These are phyloP conservation scores for Euphrasia confusa DNA, from an alignment of 257 asterid genomes.

Conservation along the genomic window DNA sequence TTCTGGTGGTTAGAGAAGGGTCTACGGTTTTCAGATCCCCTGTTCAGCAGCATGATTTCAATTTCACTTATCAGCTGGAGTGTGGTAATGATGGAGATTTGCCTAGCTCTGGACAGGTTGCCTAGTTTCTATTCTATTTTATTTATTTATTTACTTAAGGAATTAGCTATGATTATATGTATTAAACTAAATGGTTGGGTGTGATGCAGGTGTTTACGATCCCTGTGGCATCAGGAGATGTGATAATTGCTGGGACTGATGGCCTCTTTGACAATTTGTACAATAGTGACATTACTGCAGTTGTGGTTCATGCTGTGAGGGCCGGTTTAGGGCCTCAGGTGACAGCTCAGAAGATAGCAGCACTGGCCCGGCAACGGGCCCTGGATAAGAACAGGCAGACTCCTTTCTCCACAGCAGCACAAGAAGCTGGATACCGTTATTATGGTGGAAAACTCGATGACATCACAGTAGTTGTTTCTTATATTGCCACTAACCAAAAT, in stretches of 20 bases:
- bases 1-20: constrained; percentile 91
- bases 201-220: constrained; percentile 72
- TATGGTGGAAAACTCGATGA: constrained; percentile 97
- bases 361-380: constrained; percentile 91
- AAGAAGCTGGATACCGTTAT: constrained; percentile 91
- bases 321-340: constrained; percentile 91
- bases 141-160: background rate
- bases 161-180: background rate
- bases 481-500: constrained; percentile 48
- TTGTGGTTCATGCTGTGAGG: constrained; percentile 84
- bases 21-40: constrained; percentile 84
- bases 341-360: constrained; percentile 90
- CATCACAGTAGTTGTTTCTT: constrained; percentile 86
- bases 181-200: constrained; percentile 5
- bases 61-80: constrained; percentile 88
- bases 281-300: constrained; percentile 70
- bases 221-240: constrained; percentile 91
- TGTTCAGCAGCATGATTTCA: constrained; percentile 96
- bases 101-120: constrained; percentile 95
- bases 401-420: constrained; percentile 98
- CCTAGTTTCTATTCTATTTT: constrained; percentile 19
- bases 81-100: constrained; percentile 80
- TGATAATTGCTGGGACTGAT: constrained; percentile 93
- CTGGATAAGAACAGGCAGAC: constrained; percentile 86
- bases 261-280: constrained; percentile 96